Evolutionary conservation across 2,329 filamentous ascomycete genomes (phyloP).

Genomic region (Neofusicoccum laricinum): DNA sequence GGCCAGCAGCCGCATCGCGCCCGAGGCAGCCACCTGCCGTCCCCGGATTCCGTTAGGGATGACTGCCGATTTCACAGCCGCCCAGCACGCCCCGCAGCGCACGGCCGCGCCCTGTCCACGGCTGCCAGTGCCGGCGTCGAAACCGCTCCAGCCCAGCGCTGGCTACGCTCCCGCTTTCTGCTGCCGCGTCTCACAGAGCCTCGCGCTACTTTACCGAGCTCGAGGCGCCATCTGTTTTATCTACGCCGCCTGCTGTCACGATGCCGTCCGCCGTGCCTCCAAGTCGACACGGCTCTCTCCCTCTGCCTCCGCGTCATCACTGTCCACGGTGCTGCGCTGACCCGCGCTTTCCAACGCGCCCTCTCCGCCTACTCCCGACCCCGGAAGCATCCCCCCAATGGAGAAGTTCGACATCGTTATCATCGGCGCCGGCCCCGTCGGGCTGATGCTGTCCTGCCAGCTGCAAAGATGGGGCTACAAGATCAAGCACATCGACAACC

Average conservation of each 20-base stretch:
- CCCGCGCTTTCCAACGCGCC: neutral
- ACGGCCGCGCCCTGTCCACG: neutral
- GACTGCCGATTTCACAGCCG: slow-evolving; percentile 7
- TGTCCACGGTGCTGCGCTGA: neutral
- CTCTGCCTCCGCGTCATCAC: neutral
- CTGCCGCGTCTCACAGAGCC: neutral
- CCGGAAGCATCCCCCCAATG: slow-evolving; percentile 14
- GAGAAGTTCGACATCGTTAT: slow-evolving; percentile 71
- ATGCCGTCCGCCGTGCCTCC: neutral
- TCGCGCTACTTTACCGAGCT: neutral
- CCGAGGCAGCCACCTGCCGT: slow-evolving; percentile 1
- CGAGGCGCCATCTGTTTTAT: neutral
- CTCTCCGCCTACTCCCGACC: neutral
- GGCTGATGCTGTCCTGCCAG: slow-evolving; percentile 82
- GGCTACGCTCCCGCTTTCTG: neutral
- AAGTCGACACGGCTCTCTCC: neutral
- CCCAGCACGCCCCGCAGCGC: neutral
- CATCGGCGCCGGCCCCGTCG: slow-evolving; percentile 84
- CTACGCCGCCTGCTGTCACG: neutral
- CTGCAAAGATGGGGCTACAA: slow-evolving; percentile 91
- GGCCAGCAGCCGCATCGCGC: neutral
- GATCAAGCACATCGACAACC: slow-evolving; percentile 92
- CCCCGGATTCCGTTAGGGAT: slow-evolving; percentile 1
- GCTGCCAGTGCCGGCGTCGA: neutral
- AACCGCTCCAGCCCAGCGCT: no score